A percentile compares a stretch with the other conserved stretches of the same genome.
phyloP scores from a whole-genome alignment of 2,329 filamentous ascomycete genomes.

The Claviceps sp. region DNA sequence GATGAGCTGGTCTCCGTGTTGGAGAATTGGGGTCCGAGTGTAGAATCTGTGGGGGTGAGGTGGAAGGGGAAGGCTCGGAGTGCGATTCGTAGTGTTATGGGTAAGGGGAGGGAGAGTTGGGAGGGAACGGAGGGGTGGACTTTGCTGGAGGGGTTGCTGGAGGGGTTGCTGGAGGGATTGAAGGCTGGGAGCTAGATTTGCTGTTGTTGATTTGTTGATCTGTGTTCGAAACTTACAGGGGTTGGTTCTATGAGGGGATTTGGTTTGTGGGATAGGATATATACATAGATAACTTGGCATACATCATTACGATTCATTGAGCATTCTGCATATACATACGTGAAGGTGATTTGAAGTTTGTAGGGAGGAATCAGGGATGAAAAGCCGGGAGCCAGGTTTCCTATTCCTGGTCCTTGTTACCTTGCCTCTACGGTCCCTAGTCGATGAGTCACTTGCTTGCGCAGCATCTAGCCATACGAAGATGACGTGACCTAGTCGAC shows the following conservation, averaged over 20 bases:
- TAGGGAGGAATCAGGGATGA: too few species aligned
- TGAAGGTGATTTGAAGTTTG: too few species aligned
- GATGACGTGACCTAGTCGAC: too few species aligned
- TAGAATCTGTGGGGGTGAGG: constrained; percentile 56
- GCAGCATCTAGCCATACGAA: too few species aligned
- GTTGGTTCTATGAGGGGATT: background rate
- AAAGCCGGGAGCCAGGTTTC: too few species aligned
- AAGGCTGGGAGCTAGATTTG: constrained; percentile 17
- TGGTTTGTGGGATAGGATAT: too few species aligned
- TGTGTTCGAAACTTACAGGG: background rate
- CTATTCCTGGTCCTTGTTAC: too few species aligned
- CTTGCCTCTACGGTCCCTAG: too few species aligned
- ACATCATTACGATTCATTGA: too few species aligned
- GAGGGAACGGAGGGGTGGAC: constrained; percentile 62
- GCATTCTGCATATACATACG: too few species aligned
- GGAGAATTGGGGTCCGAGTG: constrained; percentile 58
- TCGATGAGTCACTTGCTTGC: too few species aligned
- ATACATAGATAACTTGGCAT: too few species aligned
- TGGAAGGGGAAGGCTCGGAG: constrained; percentile 86
- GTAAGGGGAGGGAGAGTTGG: constrained; percentile 70
- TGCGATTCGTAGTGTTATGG: constrained; percentile 71
- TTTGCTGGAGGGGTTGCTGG: constrained; percentile 41
- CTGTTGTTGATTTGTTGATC: background rate
- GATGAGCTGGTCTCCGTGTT: constrained; percentile 71
- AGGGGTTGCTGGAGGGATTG: constrained; percentile 33